Percentiles rank a stretch among this genome's conserved stretches.
phyloP scores from a whole-genome alignment of 352 stramenopile species.

The Pythium aristosporum region DNA sequence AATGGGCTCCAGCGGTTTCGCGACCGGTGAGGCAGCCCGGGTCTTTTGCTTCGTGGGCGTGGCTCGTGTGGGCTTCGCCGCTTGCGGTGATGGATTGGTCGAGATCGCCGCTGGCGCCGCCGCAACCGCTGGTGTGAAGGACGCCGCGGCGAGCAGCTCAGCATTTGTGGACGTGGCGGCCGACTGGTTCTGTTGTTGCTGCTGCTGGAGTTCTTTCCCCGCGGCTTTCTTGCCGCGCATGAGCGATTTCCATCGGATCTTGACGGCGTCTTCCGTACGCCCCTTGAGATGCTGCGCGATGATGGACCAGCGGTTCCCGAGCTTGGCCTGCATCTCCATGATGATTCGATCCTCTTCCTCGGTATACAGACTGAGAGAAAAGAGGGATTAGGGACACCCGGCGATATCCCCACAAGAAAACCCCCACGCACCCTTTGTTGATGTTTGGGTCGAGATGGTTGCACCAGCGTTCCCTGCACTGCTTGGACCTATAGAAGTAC shows the following conservation, averaged over 20 bases:
- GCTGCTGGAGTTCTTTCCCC: slow-evolving; percentile 63
- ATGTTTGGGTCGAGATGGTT: slow-evolving; percentile 92
- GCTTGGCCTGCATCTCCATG: slow-evolving; percentile 90
- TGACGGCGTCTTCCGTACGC: slow-evolving; percentile 91
- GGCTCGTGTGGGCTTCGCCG: slow-evolving; percentile 31
- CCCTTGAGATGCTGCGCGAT: slow-evolving; percentile 91
- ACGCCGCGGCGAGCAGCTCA: background rate
- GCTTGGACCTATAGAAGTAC: slow-evolving; percentile 72
- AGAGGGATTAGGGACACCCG: background rate
- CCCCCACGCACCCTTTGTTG: slow-evolving; percentile 81
- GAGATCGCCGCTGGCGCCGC: background rate
- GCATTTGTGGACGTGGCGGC: slow-evolving; percentile 1
- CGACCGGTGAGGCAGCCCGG: slow-evolving; percentile 31
- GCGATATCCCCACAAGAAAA: background rate
- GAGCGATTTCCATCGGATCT: slow-evolving; percentile 93
- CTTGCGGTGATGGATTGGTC: background rate
- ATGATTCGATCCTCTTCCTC: slow-evolving; percentile 92
- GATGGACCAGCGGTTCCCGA: slow-evolving; percentile 92
- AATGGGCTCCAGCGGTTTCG: slow-evolving; percentile 28
- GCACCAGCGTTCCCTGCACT: slow-evolving; percentile 91
- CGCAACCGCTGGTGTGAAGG: background rate
- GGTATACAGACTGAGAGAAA: slow-evolving; percentile 64
- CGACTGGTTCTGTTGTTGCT: slow-evolving; percentile 21
- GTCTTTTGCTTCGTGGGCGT: slow-evolving; percentile 46
- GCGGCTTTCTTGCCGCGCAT: slow-evolving; percentile 74